A percentile compares a stretch with the other conserved stretches of the same genome.
These are phyloP conservation scores for Linaria vulgaris DNA, from an alignment of 257 asterid species.

Conservation along the genomic window DNA sequence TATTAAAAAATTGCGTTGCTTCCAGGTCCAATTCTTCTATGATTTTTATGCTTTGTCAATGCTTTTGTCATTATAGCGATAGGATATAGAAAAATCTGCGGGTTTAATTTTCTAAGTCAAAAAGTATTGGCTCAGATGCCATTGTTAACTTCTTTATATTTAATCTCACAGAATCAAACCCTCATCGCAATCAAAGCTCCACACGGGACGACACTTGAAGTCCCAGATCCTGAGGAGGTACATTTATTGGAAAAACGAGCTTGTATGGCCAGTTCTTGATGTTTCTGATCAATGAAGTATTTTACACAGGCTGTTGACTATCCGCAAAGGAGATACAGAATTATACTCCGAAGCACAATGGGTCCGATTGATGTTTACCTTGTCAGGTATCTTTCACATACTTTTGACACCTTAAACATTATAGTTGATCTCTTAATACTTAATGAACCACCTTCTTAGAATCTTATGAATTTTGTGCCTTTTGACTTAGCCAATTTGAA, in stretches of 20 bases:
- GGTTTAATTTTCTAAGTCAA: constrained; percentile 1
- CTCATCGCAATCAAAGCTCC: constrained; percentile 92
- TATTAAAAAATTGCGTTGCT: constrained; percentile 72
- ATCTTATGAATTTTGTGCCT: constrained; percentile 12
- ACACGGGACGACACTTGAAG: constrained; percentile 97
- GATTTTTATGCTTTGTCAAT: constrained; percentile 6
- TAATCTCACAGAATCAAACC: constrained; percentile 73
- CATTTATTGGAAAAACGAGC: constrained; percentile 20
- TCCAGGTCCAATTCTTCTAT: constrained; percentile 56
- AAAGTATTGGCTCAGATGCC: background rate
- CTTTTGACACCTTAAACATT: background rate
- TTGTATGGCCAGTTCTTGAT: constrained; percentile 22
- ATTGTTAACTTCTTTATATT: constrained; percentile 22
- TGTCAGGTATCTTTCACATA: constrained; percentile 60
- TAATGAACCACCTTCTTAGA: constrained; percentile 10
- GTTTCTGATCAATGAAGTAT: constrained; percentile 24
- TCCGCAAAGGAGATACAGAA: constrained; percentile 92
- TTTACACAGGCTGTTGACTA: constrained; percentile 71
- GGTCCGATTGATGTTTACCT: constrained; percentile 96
- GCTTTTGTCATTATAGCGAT: constrained; percentile 1
- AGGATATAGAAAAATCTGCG: background rate
- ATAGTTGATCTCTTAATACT: constrained; percentile 13
- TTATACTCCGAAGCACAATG: constrained; percentile 95
- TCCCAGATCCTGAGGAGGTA: constrained; percentile 98
- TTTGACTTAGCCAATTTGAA: constrained; percentile 72